phyloP scores from a whole-genome alignment of 2,329 filamentous ascomycete species.

The Capronia americana region DNA sequence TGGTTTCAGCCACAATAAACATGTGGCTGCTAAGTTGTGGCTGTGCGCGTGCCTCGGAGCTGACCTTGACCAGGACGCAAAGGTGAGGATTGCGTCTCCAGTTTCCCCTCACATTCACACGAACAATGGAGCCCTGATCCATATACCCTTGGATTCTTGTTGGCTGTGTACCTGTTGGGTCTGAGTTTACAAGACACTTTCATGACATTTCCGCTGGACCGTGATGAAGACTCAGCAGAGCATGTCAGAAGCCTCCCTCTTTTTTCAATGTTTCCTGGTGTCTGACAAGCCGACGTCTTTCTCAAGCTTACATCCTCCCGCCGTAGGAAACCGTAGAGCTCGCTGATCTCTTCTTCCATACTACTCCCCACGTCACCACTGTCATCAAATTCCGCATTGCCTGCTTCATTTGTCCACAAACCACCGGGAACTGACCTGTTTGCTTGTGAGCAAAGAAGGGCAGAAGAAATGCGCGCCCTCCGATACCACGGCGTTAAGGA shows the following conservation, averaged over 20 bases:
- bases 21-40: conserved; percentile 10
- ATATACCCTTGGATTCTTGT: neutral
- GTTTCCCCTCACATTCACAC: conserved; percentile 17
- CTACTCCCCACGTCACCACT: neutral
- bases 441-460: neutral
- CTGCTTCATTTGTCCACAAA: neutral
- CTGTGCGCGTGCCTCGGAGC: neutral
- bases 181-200: neutral
- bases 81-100: neutral
- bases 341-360: neutral
- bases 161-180: neutral
- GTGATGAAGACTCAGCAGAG: neutral
- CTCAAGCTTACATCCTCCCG: neutral
- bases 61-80: neutral
- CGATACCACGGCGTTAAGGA: conserved; percentile 47
- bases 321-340: neutral
- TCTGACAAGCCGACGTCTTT: neutral
- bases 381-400: neutral
- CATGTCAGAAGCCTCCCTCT: neutral
- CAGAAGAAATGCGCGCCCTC: conserved; percentile 45
- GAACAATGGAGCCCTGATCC: neutral
- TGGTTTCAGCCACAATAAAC: conserved; percentile 18
- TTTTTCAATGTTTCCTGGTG: neutral
- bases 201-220: conserved; percentile 13
- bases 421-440: neutral